phyloP scores from a whole-genome alignment of 306 rosid species.

The Sindora glabra region DNA sequence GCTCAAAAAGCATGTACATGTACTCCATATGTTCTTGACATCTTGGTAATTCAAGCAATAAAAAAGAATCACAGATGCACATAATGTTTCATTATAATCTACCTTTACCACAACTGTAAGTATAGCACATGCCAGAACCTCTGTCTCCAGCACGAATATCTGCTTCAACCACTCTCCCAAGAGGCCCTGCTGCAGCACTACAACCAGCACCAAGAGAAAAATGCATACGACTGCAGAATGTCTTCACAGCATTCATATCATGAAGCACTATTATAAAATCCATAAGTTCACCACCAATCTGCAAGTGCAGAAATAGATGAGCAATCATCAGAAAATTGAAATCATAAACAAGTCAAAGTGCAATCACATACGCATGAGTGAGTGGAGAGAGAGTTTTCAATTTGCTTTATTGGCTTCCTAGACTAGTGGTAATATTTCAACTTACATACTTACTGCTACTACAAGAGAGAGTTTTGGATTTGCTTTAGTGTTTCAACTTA shows the following conservation, averaged over 20 bases:
- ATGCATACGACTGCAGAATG: constrained; percentile 73
- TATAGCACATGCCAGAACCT: constrained; percentile 84
- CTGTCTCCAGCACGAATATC: constrained; percentile 98
- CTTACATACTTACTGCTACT: too few relatives aligned
- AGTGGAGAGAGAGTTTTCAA: too few relatives aligned
- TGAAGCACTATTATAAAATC: constrained; percentile 86
- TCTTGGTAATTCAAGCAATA: neutral
- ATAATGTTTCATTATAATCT: neutral
- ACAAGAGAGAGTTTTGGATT: too few relatives aligned
- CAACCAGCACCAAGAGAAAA: constrained; percentile 85
- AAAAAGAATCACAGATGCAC: neutral
- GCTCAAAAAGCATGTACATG: neutral
- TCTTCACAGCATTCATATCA: constrained; percentile 71
- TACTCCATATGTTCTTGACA: neutral
- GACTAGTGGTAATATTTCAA: too few relatives aligned
- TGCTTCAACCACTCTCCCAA: constrained; percentile 90
- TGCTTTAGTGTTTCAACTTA: too few relatives aligned
- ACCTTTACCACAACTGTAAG: constrained; percentile 98
- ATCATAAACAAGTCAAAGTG: too few relatives aligned
- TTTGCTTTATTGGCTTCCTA: too few relatives aligned
- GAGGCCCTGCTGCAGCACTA: constrained; percentile 85
- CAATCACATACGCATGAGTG: too few relatives aligned
- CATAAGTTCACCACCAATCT: constrained; percentile 97
- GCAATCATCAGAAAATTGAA: too few relatives aligned
- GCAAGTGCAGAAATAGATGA: neutral